Percentiles rank a stretch among this genome's conserved stretches.
phyloP scores from a whole-genome alignment of 1,284 basidiomycete genomes.

The Ustilago cynodontis region DNA sequence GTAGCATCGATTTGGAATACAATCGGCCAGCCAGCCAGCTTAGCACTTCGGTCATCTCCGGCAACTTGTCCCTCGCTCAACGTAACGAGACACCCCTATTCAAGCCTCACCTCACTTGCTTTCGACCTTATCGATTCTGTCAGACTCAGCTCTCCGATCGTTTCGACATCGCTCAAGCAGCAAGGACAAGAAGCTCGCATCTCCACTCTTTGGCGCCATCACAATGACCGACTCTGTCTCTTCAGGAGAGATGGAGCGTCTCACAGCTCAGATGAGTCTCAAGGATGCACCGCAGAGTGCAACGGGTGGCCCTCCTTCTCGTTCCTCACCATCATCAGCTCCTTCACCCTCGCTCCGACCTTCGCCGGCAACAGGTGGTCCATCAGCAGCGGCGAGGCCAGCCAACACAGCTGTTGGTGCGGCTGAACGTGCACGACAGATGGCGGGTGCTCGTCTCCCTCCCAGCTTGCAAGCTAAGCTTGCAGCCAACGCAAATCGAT shows the following conservation, averaged over 20 bases:
- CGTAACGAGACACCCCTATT: not conserved
- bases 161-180: not conserved
- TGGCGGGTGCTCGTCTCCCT: conserved; percentile 72
- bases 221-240: conserved; percentile 39
- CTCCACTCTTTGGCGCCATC: not conserved
- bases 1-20: not conserved
- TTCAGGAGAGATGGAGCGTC: conserved; percentile 38
- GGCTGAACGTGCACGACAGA: conserved; percentile 59
- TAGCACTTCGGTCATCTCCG: too few relatives aligned
- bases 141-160: not conserved
- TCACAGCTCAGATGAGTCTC: conserved; percentile 47
- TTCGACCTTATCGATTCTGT: not conserved
- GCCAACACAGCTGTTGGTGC: conserved; percentile 43
- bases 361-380: conserved; percentile 18
- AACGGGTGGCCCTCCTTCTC: conserved; percentile 38
- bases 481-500: conserved; percentile 74
- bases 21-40: too few relatives aligned
- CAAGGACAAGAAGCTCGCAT: too few relatives aligned
- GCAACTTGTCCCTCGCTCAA: not conserved
- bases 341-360: conserved; percentile 21
- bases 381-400: conserved; percentile 20
- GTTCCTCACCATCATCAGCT: conserved; percentile 16
- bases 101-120: too few relatives aligned
- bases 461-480: conserved; percentile 92
- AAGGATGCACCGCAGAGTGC: conserved; percentile 37